phyloP scores from a whole-genome alignment of 1,139 yeast species.

The Pichia sp. region DNA sequence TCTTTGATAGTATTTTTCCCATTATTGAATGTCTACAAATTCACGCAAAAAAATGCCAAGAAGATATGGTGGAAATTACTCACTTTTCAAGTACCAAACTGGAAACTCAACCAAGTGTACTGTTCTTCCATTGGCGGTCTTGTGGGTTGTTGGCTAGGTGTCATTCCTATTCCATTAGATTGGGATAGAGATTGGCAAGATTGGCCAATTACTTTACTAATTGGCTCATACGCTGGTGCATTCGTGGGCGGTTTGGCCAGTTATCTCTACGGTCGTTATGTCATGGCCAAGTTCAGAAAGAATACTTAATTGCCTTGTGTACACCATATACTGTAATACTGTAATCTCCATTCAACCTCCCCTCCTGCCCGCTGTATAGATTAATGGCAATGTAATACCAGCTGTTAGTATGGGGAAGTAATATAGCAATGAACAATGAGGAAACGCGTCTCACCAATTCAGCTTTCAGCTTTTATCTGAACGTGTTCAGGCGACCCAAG shows the following conservation, averaged over 20 bases:
- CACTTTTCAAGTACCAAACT: constrained; percentile 25
- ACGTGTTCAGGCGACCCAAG: too few relatives aligned
- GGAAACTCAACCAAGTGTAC: constrained; percentile 33
- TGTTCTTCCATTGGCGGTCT: constrained; percentile 43
- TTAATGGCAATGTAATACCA: too few relatives aligned
- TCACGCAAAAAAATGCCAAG: constrained; percentile 17
- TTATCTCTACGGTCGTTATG: constrained; percentile 33
- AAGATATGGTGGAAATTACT: constrained; percentile 26
- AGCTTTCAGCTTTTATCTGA: too few relatives aligned
- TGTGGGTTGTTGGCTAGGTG: constrained; percentile 88
- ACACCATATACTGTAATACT: too few relatives aligned
- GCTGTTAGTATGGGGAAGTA: too few relatives aligned
- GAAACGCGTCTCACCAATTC: too few relatives aligned
- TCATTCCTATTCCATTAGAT: constrained; percentile 87
- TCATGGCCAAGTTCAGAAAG: constrained; percentile 5
- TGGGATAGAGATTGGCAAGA: constrained; percentile 98
- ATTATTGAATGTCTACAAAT: constrained; percentile 44
- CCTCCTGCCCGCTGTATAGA: too few relatives aligned
- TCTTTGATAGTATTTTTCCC: constrained; percentile 60
- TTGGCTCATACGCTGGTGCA: constrained; percentile 75
- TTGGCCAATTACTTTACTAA: constrained; percentile 89
- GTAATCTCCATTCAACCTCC: too few relatives aligned
- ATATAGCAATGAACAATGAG: too few relatives aligned
- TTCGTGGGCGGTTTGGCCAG: constrained; percentile 40
- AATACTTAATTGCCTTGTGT: background rate